Evolutionary conservation across 805 yeast species (phyloP).

Genomic region (Cyberlindnera sargentensis): DNA sequence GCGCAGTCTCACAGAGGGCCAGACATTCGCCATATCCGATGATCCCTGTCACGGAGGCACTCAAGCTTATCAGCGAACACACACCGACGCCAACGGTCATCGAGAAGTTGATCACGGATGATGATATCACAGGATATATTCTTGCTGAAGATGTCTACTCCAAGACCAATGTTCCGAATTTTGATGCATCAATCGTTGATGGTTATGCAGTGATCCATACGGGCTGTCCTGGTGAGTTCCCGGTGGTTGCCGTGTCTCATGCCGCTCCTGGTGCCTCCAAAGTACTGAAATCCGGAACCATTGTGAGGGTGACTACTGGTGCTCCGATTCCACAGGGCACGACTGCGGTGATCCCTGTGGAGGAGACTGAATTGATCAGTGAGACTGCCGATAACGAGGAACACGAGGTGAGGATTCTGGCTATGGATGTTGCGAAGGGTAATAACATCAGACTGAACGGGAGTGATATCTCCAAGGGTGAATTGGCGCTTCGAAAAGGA

Average conservation of each 20-base stretch:
- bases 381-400: constrained; percentile 37
- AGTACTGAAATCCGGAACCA: constrained; percentile 26
- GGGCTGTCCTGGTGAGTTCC: constrained; percentile 40
- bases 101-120: constrained; percentile 23
- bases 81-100: constrained; percentile 27
- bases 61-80: constrained; percentile 24
- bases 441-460: constrained; percentile 45
- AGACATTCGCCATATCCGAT: constrained; percentile 44
- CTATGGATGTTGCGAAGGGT: constrained; percentile 29
- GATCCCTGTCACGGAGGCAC: constrained; percentile 36
- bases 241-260: constrained; percentile 35
- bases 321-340: constrained; percentile 52
- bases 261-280: constrained; percentile 27
- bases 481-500: constrained; percentile 30
- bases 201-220: constrained; percentile 43
- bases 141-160: constrained; percentile 37
- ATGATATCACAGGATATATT: constrained; percentile 30
- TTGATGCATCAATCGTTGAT: constrained; percentile 49
- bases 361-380: constrained; percentile 36
- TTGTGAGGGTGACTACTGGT: constrained; percentile 47
- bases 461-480: constrained; percentile 37
- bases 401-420: constrained; percentile 31
- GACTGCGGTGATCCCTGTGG: constrained; percentile 47
- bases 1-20: constrained; percentile 35
- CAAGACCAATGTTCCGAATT: constrained; percentile 36